Conservation (phyloP, 1,284 basidiomycete species). For the Entoloma clypeatum region DNA sequence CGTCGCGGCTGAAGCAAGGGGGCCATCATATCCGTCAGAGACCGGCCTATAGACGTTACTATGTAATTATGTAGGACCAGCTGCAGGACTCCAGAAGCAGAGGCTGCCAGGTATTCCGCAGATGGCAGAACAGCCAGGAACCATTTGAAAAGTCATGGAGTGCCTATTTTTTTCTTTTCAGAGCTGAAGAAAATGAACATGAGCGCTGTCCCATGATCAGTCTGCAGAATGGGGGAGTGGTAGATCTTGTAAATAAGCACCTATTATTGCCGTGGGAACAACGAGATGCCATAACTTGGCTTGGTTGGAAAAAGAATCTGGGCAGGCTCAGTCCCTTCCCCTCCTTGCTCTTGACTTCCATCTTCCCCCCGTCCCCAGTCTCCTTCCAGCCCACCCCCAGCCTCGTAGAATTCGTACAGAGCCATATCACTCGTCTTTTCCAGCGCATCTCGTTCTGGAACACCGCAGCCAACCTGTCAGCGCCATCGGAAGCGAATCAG, state of each 20-base stretch:
- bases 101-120: too few species aligned
- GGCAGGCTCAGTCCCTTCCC: background rate
- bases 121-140: too few species aligned
- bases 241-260: too few species aligned
- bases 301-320: background rate
- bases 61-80: too few species aligned
- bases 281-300: background rate
- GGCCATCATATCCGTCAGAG: too few species aligned
- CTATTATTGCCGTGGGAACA: constrained; percentile 9
- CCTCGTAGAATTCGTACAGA: background rate
- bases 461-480: background rate
- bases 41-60: too few species aligned
- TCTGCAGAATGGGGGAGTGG: constrained; percentile 19
- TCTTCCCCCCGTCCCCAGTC: background rate
- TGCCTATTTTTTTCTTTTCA: too few species aligned
- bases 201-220: background rate
- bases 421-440: constrained; percentile 1
- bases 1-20: too few species aligned
- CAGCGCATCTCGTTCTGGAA: background rate
- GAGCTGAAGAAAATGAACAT: background rate
- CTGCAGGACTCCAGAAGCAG: too few species aligned
- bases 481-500: constrained; percentile 13
- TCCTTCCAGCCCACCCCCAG: background rate
- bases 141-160: too few species aligned
- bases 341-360: background rate